Evolutionary conservation across 768 basidiomycete genomes (phyloP), one percentile per base, ranked within the genome.

Genomic region (Tylopilus vinaceipallidus): DNA sequence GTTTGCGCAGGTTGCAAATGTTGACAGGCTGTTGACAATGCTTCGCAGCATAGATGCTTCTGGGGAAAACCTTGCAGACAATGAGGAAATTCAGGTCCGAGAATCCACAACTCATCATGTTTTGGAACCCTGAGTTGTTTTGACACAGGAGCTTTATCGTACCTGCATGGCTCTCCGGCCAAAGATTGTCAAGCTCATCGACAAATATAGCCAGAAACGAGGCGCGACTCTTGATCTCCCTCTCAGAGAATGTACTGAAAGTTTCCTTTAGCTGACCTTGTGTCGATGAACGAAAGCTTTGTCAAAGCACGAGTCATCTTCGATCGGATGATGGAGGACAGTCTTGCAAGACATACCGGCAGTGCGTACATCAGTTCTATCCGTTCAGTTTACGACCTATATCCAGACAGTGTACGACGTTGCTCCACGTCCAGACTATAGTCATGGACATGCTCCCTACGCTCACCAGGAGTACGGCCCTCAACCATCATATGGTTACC

Each of bases 171-270:
- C 85, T 4, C 70, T 97, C 34, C 79, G 95, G 38, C 94, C 94
- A 7, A 95, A 93, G 76, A 95, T 98, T 55, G 94, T 97, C 53
- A 93, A 94, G 62, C 71, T 98, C 46, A 97, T 98, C 54, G 93
- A 97, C 66, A 97, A 94, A 73, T 98, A 98, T 64, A 93, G 88
- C 59, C 93, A 95, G 74, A 97, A 98, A 73, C 78, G 93, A 70
- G 79, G 77, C 81, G 46, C 45, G 69, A 26, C 29, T 17, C 16
- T 45, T 45, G 38, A 54, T 42, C 1, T 32, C 47, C 41, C 4
- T n/a, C 23, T 27, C 22, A 23, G 45, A 35, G 36, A 19, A 41
- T 38, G 7, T 33, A 16, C 35, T 47, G 47, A 37, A 9, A 45
- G 12, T 17, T 16, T 42, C 19, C 13, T 47, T 13, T 57, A 95